Percentiles rank a stretch among this genome's conserved stretches.
Evolutionary conservation across 2,329 filamentous ascomycete species (phyloP).

Genomic region (Xylariaceae sp.): DNA sequence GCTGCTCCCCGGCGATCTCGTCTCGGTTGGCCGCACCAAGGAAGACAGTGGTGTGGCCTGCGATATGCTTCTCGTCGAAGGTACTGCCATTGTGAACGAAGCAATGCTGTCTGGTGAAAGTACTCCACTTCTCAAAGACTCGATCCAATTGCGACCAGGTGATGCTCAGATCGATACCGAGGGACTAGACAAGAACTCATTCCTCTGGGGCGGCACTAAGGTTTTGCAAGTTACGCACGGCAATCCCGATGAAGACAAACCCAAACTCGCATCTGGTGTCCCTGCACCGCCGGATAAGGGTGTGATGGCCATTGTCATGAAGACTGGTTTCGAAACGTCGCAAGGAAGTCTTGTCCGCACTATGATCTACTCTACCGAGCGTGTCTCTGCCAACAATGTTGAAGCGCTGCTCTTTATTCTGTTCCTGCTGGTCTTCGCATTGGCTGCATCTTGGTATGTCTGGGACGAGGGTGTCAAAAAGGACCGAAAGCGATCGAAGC

Average conservation of each 20-base stretch:
- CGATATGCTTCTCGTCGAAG: conserved; percentile 93
- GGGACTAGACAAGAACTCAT: conserved; percentile 92
- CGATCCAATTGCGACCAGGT: conserved; percentile 80
- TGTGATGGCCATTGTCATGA: conserved; percentile 88
- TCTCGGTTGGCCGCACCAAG: conserved; percentile 89
- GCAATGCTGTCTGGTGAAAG: conserved; percentile 99
- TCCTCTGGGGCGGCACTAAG: conserved; percentile 96
- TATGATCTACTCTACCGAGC: conserved; percentile 99
- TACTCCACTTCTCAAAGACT: conserved; percentile 94
- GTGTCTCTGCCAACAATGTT: conserved; percentile 96
- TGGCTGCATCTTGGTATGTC: conserved; percentile 98
- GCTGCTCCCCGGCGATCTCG: conserved; percentile 87
- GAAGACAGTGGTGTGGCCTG: conserved; percentile 96
- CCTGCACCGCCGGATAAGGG: conserved; percentile 87
- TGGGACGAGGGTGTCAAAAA: conserved; percentile 94
- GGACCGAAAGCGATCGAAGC: conserved; percentile 95
- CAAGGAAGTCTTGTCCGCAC: conserved; percentile 96
- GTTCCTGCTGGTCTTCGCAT: conserved; percentile 91
- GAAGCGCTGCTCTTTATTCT: conserved; percentile 97
- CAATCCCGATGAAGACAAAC: conserved; percentile 70
- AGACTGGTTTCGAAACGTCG: conserved; percentile 98
- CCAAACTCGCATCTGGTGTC: conserved; percentile 72
- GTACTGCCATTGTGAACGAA: conserved; percentile 96
- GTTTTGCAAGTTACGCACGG: conserved; percentile 92
- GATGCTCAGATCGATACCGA: conserved; percentile 82